phyloP scores from a whole-genome alignment of 2,329 filamentous ascomycete genomes.

The Pestalotiopsis sp. region DNA sequence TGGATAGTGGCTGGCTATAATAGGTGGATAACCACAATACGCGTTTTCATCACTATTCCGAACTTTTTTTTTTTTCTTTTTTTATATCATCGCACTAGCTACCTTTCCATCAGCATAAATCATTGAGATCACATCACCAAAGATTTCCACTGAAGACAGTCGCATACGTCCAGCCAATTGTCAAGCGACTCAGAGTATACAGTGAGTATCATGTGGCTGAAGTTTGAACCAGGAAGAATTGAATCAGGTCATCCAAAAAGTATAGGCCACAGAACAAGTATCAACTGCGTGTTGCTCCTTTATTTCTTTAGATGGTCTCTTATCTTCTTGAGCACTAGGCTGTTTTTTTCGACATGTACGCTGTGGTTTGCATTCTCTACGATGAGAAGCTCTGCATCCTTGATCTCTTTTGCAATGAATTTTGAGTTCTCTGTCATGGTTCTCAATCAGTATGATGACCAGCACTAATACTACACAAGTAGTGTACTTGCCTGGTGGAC shows the following conservation, averaged over 20 bases:
- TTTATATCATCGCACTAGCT: too few relatives aligned
- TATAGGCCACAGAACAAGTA: neutral
- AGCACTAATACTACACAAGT: neutral
- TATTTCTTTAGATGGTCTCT: conserved; percentile 15
- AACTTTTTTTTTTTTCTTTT: too few relatives aligned
- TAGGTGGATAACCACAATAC: neutral
- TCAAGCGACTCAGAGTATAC: too few relatives aligned
- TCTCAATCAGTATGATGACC: neutral
- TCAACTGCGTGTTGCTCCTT: neutral
- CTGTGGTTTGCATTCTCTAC: conserved; percentile 36
- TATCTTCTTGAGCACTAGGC: conserved; percentile 30
- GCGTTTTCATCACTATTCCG: neutral
- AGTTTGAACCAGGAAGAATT: too few relatives aligned
- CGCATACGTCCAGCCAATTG: too few relatives aligned
- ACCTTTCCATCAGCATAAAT: too few relatives aligned
- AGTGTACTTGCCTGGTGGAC: conserved; percentile 32
- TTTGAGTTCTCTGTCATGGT: conserved; percentile 30
- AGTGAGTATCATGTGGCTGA: too few relatives aligned
- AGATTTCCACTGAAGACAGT: too few relatives aligned
- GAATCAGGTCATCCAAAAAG: too few relatives aligned
- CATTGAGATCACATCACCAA: too few relatives aligned
- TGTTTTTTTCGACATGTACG: conserved; percentile 38
- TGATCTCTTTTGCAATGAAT: conserved; percentile 31
- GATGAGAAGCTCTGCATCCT: conserved; percentile 29
- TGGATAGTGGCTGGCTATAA: neutral